A percentile compares a stretch with the other conserved stretches of the same genome.
Evolutionary conservation across 352 stramenopile species (phyloP).

Genomic region (Pythium monospermum): DNA sequence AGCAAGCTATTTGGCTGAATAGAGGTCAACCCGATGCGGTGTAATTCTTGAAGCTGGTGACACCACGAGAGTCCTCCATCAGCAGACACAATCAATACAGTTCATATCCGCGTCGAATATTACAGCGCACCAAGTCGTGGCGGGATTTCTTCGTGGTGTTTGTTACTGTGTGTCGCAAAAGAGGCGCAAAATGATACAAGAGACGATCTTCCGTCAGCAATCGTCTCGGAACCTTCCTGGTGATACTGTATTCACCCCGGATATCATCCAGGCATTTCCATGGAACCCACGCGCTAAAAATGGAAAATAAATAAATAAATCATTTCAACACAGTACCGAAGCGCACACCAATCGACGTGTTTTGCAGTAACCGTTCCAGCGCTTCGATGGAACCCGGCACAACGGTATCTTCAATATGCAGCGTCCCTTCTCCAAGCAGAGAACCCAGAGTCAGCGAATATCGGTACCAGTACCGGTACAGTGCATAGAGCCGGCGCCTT

Average conservation of each 20-base stretch:
- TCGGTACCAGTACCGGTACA: too few species aligned
- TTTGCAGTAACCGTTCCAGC: conserved; percentile 30
- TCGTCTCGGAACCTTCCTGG: too few species aligned
- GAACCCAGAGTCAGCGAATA: too few species aligned
- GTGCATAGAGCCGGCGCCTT: too few species aligned
- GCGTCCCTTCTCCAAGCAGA: conserved; percentile 26
- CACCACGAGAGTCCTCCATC: too few species aligned
- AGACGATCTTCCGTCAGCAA: too few species aligned
- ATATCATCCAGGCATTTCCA: neutral
- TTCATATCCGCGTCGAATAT: too few species aligned
- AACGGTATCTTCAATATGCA: conserved; percentile 45
- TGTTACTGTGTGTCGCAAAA: too few species aligned
- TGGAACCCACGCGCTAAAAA: neutral
- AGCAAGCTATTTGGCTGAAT: conserved; percentile 38
- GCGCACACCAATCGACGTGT: conserved; percentile 30
- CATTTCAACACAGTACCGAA: conserved; percentile 39
- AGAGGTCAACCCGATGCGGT: conserved; percentile 35
- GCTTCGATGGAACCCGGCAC: conserved; percentile 35
- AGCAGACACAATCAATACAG: too few species aligned
- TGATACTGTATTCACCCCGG: too few species aligned
- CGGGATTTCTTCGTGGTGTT: conserved; percentile 67
- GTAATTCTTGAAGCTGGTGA: conserved; percentile 34
- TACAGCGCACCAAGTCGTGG: conserved; percentile 28
- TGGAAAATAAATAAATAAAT: too few species aligned
- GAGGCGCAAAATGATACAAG: too few species aligned